Percentiles rank a stretch among this genome's conserved stretches.
phyloP scores from a whole-genome alignment of 306 rosid species.

The Begonia masoniana region DNA sequence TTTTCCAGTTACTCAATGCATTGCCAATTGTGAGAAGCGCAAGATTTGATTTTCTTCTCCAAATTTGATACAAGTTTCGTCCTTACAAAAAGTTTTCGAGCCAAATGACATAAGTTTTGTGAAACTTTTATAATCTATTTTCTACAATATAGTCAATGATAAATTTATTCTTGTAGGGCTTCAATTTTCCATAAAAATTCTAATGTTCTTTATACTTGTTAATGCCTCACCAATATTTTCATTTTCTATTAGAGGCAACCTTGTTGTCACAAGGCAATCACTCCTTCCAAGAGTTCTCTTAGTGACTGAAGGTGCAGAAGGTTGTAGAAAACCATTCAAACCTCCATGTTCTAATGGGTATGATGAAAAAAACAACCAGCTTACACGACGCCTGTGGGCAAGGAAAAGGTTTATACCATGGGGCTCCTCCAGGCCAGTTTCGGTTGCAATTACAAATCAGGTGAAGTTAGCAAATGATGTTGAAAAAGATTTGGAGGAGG shows the following conservation, averaged over 20 bases:
- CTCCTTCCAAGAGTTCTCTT: slow-evolving; percentile 79
- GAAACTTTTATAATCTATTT: neutral
- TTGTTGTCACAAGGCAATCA: slow-evolving; percentile 63
- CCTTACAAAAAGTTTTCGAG: neutral
- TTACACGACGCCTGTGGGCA: slow-evolving; percentile 66
- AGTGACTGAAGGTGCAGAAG: slow-evolving; percentile 46
- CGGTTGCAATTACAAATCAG: slow-evolving; percentile 22
- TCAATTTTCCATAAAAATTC: neutral
- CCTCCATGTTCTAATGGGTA: slow-evolving; percentile 59
- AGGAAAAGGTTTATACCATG: slow-evolving; percentile 91
- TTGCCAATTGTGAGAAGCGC: too few species aligned
- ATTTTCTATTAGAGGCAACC: slow-evolving; percentile 43
- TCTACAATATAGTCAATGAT: neutral
- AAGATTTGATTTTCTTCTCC: too few species aligned
- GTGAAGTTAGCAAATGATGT: slow-evolving; percentile 11
- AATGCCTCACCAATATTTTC: slow-evolving; percentile 1
- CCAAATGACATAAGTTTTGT: neutral
- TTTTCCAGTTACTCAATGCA: too few species aligned
- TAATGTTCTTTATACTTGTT: neutral
- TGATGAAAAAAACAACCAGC: slow-evolving; percentile 33
- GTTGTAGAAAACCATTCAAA: slow-evolving; percentile 82
- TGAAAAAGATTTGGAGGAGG: slow-evolving; percentile 27
- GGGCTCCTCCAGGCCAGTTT: slow-evolving; percentile 50
- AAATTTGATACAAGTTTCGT: too few species aligned
- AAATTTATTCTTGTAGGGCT: neutral